Percentiles rank a stretch among this genome's conserved stretches.
These are phyloP conservation scores for Hygrocybe punicea DNA, from an alignment of 768 basidiomycete genomes.

Conservation along the genomic window DNA sequence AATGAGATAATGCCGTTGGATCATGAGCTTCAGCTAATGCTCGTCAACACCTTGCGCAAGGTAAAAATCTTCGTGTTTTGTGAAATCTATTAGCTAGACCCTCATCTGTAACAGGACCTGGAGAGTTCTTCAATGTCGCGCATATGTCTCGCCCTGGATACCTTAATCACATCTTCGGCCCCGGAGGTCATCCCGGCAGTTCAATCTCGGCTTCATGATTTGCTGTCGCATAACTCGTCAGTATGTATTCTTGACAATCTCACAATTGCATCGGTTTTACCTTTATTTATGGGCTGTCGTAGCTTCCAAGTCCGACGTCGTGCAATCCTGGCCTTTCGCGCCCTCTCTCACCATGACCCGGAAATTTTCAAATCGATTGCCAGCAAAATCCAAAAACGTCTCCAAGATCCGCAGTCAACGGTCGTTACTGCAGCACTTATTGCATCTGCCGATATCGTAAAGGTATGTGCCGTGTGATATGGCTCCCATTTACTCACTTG, in stretches of 20 bases:
- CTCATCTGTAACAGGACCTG: conserved; percentile 53
- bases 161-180: conserved; percentile 56
- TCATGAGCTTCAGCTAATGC: conserved; percentile 76
- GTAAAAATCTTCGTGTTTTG: conserved; percentile 32
- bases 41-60: conserved; percentile 84
- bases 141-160: conserved; percentile 71
- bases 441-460: conserved; percentile 24
- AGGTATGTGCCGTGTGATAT: conserved; percentile 17
- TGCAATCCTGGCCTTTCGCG: conserved; percentile 55
- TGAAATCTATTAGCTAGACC: background rate
- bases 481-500: background rate
- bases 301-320: conserved; percentile 62
- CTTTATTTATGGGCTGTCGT: conserved; percentile 14
- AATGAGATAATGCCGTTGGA: conserved; percentile 62
- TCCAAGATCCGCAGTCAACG: conserved; percentile 42
- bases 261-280: background rate
- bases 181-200: conserved; percentile 76
- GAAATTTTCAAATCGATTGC: conserved; percentile 46
- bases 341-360: conserved; percentile 46
- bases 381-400: conserved; percentile 36
- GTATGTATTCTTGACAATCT: conserved; percentile 36
- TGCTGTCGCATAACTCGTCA: conserved; percentile 75
- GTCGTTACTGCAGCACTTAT: conserved; percentile 49
- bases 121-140: conserved; percentile 53
- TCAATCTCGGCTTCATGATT: conserved; percentile 57